A percentile compares a stretch with the other conserved stretches of the same genome.
phyloP scores from a whole-genome alignment of 768 basidiomycete species.

The Tylopilus plumbeoviolaceoides region DNA sequence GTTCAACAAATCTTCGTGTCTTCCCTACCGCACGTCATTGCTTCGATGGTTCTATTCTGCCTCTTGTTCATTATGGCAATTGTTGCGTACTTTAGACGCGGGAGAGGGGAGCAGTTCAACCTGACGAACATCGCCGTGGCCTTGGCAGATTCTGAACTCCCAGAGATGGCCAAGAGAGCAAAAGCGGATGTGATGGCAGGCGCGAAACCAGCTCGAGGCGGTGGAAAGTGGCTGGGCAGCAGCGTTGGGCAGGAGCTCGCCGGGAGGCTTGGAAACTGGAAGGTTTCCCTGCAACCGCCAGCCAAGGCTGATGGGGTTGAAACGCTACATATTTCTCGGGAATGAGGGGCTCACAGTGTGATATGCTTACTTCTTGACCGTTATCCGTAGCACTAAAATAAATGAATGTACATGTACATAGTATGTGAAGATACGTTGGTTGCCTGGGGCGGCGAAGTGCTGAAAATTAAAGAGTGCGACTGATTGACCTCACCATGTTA shows the following conservation, averaged over 20 bases:
- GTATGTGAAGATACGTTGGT: too few relatives aligned
- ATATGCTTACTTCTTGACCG: too few relatives aligned
- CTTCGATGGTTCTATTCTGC: constrained; percentile 1
- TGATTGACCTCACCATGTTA: too few relatives aligned
- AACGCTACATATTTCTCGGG: constrained; percentile 2
- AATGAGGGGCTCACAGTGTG: neutral
- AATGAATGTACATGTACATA: too few relatives aligned
- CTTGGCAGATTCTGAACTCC: constrained; percentile 7
- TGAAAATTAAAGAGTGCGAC: too few relatives aligned
- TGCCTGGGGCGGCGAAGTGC: too few relatives aligned
- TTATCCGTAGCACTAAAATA: too few relatives aligned
- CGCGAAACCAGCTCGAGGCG: neutral
- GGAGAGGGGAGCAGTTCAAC: constrained; percentile 11
- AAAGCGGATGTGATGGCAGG: neutral
- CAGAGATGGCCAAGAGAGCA: constrained; percentile 1
- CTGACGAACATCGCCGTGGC: constrained; percentile 12
- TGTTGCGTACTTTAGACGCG: constrained; percentile 5
- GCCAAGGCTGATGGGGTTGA: neutral
- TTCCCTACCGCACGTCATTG: constrained; percentile 10
- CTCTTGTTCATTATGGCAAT: constrained; percentile 3
- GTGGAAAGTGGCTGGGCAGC: neutral
- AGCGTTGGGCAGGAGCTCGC: constrained; percentile 7
- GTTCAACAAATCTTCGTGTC: constrained; percentile 12
- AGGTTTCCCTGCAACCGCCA: neutral
- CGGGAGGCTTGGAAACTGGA: constrained; percentile 2